Evolutionary conservation across 2,329 filamentous ascomycete genomes (phyloP).

Genomic region (Penicillium sp.): DNA sequence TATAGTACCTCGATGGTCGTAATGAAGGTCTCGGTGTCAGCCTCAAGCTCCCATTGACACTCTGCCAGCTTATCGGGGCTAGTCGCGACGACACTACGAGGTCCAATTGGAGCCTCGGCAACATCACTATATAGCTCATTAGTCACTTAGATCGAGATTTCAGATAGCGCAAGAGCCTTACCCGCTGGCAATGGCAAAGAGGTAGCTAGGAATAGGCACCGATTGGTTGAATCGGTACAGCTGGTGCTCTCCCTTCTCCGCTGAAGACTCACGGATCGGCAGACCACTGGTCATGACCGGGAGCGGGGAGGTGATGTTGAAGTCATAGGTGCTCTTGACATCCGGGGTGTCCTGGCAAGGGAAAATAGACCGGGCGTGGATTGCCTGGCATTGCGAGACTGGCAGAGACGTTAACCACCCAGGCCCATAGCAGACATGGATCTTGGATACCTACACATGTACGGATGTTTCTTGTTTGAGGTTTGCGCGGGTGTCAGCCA

Average conservation of each 20-base stretch:
- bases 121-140: constrained; percentile 64
- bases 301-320: constrained; percentile 81
- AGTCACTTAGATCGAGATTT: not conserved
- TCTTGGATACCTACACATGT: constrained; percentile 66
- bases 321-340: constrained; percentile 92
- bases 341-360: constrained; percentile 98
- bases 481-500: constrained; percentile 95
- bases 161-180: constrained; percentile 21
- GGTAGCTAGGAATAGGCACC: constrained; percentile 89
- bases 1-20: constrained; percentile 71
- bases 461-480: constrained; percentile 91
- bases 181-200: constrained; percentile 83
- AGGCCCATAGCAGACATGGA: too few species aligned
- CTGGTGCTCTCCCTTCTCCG: constrained; percentile 54
- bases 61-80: constrained; percentile 82
- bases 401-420: not conserved
- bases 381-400: constrained; percentile 94
- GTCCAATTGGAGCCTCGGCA: constrained; percentile 80
- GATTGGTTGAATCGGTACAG: constrained; percentile 86
- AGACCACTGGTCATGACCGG: constrained; percentile 93
- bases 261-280: constrained; percentile 52
- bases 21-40: constrained; percentile 89
- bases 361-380: constrained; percentile 90
- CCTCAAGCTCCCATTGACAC: constrained; percentile 89
- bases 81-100: constrained; percentile 79